Evolutionary conservation across 805 yeast genomes (phyloP).

Genomic region (Lipomyces sp.): DNA sequence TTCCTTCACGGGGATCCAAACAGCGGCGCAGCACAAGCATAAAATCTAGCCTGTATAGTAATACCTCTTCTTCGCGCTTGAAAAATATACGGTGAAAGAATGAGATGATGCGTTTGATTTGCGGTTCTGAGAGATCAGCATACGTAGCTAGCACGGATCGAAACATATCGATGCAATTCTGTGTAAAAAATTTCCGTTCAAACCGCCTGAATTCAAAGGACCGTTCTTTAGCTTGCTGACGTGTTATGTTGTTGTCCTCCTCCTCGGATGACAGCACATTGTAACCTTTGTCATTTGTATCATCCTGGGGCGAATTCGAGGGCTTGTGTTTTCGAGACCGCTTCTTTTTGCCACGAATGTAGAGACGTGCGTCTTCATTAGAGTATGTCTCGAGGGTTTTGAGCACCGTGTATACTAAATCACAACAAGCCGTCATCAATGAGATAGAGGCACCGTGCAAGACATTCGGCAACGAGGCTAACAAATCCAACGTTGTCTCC

Average conservation of each 20-base stretch:
- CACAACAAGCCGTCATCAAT: constrained; percentile 64
- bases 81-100: constrained; percentile 76
- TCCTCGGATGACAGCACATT: constrained; percentile 6
- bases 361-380: constrained; percentile 57
- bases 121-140: constrained; percentile 62
- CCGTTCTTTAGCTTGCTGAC: constrained; percentile 49
- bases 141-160: constrained; percentile 64
- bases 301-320: neutral
- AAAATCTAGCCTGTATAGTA: constrained; percentile 73
- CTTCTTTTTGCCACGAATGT: constrained; percentile 51
- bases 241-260: constrained; percentile 35
- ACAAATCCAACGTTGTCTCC: constrained; percentile 58
- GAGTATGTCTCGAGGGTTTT: constrained; percentile 71
- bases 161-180: constrained; percentile 67
- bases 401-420: constrained; percentile 66
- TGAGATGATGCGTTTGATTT: constrained; percentile 65
- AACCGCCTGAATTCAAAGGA: constrained; percentile 53
- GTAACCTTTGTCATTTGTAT: neutral
- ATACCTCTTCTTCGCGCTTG: constrained; percentile 60
- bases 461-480: constrained; percentile 67
- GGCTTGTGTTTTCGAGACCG: constrained; percentile 26
- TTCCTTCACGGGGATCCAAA: constrained; percentile 54
- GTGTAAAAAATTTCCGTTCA: constrained; percentile 57
- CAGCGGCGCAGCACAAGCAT: constrained; percentile 61
- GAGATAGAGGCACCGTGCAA: constrained; percentile 61